Base-by-base conservation (phyloP, 1,284 basidiomycete genomes). In the Irpex rosettiformis region DNA sequence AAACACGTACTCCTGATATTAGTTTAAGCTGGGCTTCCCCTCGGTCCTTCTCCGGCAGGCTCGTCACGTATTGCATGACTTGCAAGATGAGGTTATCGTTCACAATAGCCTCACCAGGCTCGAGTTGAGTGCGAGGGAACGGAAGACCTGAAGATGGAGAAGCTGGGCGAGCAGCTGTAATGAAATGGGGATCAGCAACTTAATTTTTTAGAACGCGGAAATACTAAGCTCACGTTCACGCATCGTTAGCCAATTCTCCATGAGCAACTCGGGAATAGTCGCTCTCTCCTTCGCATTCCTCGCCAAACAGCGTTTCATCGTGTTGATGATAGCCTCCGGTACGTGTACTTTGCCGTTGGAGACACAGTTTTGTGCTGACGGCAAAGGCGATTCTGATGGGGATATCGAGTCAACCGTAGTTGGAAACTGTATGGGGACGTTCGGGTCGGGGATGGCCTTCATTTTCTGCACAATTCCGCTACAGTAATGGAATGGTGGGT, bases 401-500 rank as follows among this genome's bases (percentile, higher is more conserved):
- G 40, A 37, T 0, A 54, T 28, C 13, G 88, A 89, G 11, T 78
- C 73, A 0, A 87, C 76, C 58, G 81, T 82, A 37, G 86, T 82
- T 0, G 91, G 89, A 69, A 87, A 96, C 8, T 88, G 83, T 62
- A 96, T 95, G 28, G 77, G 72, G 65, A 93, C 79, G 3, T 77
- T 74, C 5, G 79, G 75, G 72, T 94, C 89, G 3, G 92, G 89
- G 62, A 96, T 96, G 5, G 88, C 89, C 64, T 88, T 88, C 84
- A 96, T 89, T 76, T 95, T 96, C 65, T 91, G 89, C 58, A 88
- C 88, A 37, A 94, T 83, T 0, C 84, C 81, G 22, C 10, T 24
- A 37, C 96, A 81, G 63, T 90, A 85, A 45, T 94, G 88, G 78
- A 99, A 99, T 1, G 97, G 96, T 0, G 95, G 91, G 21, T 86